A percentile compares a stretch with the other conserved stretches of the same genome.
phyloP scores from a whole-genome alignment of 768 basidiomycete genomes.

The Suillus hirtellus region DNA sequence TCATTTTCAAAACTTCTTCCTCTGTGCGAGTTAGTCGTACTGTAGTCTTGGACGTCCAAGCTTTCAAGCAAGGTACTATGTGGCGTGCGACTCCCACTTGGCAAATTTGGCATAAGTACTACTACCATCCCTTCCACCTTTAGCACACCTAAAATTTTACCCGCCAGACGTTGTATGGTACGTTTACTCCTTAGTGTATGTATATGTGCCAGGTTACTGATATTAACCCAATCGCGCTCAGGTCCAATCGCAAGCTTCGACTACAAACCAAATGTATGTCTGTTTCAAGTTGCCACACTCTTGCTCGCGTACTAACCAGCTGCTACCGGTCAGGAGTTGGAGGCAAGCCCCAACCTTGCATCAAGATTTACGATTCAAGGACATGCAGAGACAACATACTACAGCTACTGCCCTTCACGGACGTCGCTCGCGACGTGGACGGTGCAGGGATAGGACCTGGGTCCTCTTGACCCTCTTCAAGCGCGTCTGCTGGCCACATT shows the following conservation, averaged over 20 bases:
- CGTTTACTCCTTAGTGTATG: neutral
- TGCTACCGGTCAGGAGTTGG: neutral
- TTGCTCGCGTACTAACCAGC: neutral
- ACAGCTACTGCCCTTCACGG: neutral
- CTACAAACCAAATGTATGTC: neutral
- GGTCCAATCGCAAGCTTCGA: neutral
- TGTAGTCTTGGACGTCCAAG: neutral
- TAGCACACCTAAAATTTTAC: neutral
- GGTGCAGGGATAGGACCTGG: neutral
- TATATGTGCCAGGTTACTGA: neutral
- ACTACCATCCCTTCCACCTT: neutral
- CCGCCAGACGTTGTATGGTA: neutral
- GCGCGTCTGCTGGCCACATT: conserved; percentile 1
- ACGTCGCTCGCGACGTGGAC: neutral
- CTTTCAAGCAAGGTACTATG: neutral
- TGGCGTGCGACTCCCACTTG: neutral
- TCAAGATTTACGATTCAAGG: neutral
- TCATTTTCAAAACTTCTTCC: neutral
- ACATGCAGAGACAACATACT: neutral
- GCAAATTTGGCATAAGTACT: neutral
- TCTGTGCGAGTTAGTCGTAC: neutral
- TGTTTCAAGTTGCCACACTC: neutral
- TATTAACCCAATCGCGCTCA: neutral
- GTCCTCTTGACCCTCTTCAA: neutral
- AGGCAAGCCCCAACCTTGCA: neutral